Evolutionary conservation across 179 eudicot species (phyloP).

Genomic region (Vitellaria paradoxa): DNA sequence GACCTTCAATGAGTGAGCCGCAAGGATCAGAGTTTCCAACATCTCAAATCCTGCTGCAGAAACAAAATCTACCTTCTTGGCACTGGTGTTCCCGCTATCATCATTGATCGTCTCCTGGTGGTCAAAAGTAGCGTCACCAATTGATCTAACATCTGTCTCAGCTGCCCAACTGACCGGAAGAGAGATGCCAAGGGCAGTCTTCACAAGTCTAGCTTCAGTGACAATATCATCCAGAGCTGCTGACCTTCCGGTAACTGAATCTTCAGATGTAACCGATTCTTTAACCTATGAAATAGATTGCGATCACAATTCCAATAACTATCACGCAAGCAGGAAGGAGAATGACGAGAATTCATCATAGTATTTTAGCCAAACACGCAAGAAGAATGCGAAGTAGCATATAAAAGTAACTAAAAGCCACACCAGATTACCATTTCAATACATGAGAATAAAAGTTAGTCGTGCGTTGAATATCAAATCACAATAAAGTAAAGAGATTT

Average conservation of each 20-base stretch:
- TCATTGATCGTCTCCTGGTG: slow-evolving; percentile 19
- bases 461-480: neutral
- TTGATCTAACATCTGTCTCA: slow-evolving; percentile 41
- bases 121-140: slow-evolving; percentile 15
- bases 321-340: neutral
- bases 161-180: slow-evolving; percentile 90
- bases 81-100: slow-evolving; percentile 17
- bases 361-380: neutral
- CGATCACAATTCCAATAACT: neutral
- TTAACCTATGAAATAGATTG: slow-evolving; percentile 37
- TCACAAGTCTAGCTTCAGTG: slow-evolving; percentile 62
- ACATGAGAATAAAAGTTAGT: neutral
- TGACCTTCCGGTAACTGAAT: slow-evolving; percentile 15
- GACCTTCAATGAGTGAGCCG: slow-evolving; percentile 62
- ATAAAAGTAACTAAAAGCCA: neutral
- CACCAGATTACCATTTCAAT: neutral
- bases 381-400: neutral
- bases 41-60: slow-evolving; percentile 90
- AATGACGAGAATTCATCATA: neutral
- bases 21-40: slow-evolving; percentile 73
- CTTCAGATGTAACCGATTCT: slow-evolving; percentile 33
- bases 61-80: slow-evolving; percentile 60
- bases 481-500: neutral
- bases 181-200: slow-evolving; percentile 78
- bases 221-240: slow-evolving; percentile 49